phyloP scores from a whole-genome alignment of 257 asterid genomes.

The Ajuga chamaepitys region DNA sequence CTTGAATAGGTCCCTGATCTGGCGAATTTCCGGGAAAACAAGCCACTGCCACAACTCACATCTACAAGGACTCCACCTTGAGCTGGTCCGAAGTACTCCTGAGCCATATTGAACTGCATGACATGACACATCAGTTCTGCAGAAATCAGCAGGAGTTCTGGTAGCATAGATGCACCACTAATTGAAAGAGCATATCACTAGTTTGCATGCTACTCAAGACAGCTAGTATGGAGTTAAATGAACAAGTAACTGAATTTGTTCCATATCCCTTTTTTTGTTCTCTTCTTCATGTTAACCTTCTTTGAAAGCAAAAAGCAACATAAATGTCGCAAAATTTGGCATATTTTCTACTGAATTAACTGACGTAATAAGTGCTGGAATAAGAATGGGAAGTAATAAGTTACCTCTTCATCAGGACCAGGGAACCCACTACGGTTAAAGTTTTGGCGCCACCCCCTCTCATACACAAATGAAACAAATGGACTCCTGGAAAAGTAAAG shows the following conservation, averaged over 20 bases:
- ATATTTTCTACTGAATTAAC: background rate
- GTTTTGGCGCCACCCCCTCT: conserved; percentile 98
- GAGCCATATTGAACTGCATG: conserved; percentile 89
- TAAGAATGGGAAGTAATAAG: conserved; percentile 4
- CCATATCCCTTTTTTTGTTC: background rate
- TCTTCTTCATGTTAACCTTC: background rate
- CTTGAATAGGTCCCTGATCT: conserved; percentile 70
- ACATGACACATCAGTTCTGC: background rate
- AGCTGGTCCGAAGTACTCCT: conserved; percentile 67
- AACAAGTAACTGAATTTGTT: background rate
- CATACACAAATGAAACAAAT: conserved; percentile 80
- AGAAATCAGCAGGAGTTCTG: conserved; percentile 1
- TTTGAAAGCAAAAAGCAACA: background rate
- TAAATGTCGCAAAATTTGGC: background rate
- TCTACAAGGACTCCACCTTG: conserved; percentile 88
- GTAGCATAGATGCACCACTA: background rate
- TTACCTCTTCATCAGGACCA: conserved; percentile 98
- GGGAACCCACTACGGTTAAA: conserved; percentile 87
- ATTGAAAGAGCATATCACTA: background rate
- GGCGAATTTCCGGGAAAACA: conserved; percentile 87
- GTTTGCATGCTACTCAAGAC: background rate
- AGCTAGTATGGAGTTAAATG: background rate
- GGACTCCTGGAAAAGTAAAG: conserved; percentile 63
- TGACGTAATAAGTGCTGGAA: background rate
- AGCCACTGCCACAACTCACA: conserved; percentile 96